Conservation (phyloP, 2,329 filamentous ascomycete genomes). For the Fusarium praegraminearum region DNA sequence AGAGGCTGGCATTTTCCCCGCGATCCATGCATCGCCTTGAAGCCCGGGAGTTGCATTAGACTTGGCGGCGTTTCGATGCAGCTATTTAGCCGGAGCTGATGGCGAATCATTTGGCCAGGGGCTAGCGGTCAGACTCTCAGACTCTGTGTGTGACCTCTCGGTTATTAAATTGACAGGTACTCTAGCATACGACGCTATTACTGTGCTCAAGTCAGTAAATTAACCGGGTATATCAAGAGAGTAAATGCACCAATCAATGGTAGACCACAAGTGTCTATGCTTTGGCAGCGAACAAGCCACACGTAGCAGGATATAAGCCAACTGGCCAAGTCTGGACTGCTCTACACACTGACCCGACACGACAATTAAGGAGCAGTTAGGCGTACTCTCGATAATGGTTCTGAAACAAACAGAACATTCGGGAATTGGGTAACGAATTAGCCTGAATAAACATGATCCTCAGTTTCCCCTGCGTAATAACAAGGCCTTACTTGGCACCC, state of each 20-base stretch:
- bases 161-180: not conserved
- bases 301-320: too few species aligned
- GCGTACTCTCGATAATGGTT: not conserved
- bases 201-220: not conserved
- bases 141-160: not conserved
- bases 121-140: not conserved
- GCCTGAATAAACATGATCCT: constrained; percentile 28
- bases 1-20: constrained; percentile 11
- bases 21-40: constrained; percentile 4
- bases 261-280: not conserved
- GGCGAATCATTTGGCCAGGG: not conserved
- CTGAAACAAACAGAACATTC: constrained; percentile 33
- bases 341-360: not conserved
- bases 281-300: not conserved
- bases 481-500: not conserved
- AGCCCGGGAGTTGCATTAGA: constrained; percentile 2
- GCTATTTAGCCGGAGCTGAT: constrained; percentile 12
- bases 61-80: not conserved
- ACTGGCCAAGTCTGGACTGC: not conserved
- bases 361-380: not conserved
- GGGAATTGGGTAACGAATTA: constrained; percentile 9
- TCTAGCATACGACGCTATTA: not conserved
- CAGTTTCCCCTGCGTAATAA: constrained; percentile 14
- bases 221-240: not conserved
- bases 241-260: constrained; percentile 18